A percentile compares a stretch with the other conserved stretches of the same genome.
Conservation (phyloP, 495 filamentous ascomycete species). For the Neurospora sp. region DNA sequence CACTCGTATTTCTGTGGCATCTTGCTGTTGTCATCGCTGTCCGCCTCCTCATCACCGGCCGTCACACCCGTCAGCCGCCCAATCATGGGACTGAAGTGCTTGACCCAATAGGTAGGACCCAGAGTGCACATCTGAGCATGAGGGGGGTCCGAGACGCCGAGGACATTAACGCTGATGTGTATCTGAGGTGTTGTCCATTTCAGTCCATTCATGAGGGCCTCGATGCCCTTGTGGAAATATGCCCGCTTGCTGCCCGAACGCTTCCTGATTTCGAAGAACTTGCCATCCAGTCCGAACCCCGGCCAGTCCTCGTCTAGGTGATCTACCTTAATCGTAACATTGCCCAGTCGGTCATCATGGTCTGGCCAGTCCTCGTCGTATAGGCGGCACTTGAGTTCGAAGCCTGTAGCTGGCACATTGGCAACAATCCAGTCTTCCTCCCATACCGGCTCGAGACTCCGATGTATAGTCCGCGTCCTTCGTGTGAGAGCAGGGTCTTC, state of each 20-base stretch:
- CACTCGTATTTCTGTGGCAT: slow-evolving; percentile 63
- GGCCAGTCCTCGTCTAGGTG: slow-evolving; percentile 52
- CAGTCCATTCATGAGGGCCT: slow-evolving; percentile 32
- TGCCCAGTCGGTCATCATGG: slow-evolving; percentile 80
- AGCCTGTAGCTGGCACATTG: slow-evolving; percentile 70
- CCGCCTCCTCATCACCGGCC: slow-evolving; percentile 34
- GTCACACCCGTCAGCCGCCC: slow-evolving; percentile 72
- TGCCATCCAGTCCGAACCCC: slow-evolving; percentile 47
- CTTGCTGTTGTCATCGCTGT: slow-evolving; percentile 34
- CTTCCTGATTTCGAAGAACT: slow-evolving; percentile 66
- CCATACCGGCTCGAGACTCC: slow-evolving; percentile 65
- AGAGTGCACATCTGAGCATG: slow-evolving; percentile 70
- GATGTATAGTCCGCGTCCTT: slow-evolving; percentile 66
- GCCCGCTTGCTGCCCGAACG: slow-evolving; percentile 77
- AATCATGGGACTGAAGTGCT: slow-evolving; percentile 82
- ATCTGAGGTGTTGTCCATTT: slow-evolving; percentile 32
- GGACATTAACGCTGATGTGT: slow-evolving; percentile 57
- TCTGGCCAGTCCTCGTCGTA: slow-evolving; percentile 85
- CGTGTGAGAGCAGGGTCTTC: slow-evolving; percentile 63
- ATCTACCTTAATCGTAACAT: slow-evolving; percentile 56
- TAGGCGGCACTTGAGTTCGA: slow-evolving; percentile 67
- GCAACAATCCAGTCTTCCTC: slow-evolving; percentile 78
- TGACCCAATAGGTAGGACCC: slow-evolving; percentile 65
- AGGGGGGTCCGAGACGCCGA: slow-evolving; percentile 67
- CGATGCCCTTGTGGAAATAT: slow-evolving; percentile 57